These are phyloP conservation scores for Phytophthora capsici DNA, from an alignment of 352 stramenopile species.

Conservation along the genomic window DNA sequence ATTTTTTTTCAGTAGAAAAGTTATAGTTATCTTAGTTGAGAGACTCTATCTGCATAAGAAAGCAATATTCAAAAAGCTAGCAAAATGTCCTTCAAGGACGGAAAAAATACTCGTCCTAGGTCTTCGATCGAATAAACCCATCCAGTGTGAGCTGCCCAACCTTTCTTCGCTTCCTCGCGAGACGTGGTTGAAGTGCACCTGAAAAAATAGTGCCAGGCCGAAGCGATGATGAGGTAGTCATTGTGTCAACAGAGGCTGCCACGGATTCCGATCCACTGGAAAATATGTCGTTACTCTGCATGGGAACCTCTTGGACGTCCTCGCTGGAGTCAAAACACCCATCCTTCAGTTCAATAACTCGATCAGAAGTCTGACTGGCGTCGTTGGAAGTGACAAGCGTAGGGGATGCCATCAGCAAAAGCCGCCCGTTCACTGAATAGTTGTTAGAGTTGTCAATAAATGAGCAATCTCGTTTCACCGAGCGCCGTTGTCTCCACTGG, in stretches of 20 bases:
- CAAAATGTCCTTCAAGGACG: constrained; percentile 14
- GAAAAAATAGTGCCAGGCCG: constrained; percentile 1
- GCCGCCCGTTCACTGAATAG: constrained; percentile 24
- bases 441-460: constrained; percentile 48
- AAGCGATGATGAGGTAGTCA: constrained; percentile 14
- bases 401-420: constrained; percentile 30
- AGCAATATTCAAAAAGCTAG: constrained; percentile 27
- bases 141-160: constrained; percentile 60
- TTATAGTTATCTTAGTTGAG: constrained; percentile 18
- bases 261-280: constrained; percentile 5
- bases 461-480: constrained; percentile 66
- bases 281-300: constrained; percentile 14
- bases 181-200: constrained; percentile 38
- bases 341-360: constrained; percentile 49
- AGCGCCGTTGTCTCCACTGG: constrained; percentile 57
- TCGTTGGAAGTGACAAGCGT: constrained; percentile 9
- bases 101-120: background rate
- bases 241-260: constrained; percentile 15
- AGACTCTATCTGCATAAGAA: constrained; percentile 28
- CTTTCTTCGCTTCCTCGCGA: constrained; percentile 57
- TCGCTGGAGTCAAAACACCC: constrained; percentile 49
- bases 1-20: constrained; percentile 6
- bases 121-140: constrained; percentile 46
- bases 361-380: constrained; percentile 22
- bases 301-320: constrained; percentile 29